Base-by-base conservation (phyloP, 805 yeast genomes). In the Candida berthetii region DNA sequence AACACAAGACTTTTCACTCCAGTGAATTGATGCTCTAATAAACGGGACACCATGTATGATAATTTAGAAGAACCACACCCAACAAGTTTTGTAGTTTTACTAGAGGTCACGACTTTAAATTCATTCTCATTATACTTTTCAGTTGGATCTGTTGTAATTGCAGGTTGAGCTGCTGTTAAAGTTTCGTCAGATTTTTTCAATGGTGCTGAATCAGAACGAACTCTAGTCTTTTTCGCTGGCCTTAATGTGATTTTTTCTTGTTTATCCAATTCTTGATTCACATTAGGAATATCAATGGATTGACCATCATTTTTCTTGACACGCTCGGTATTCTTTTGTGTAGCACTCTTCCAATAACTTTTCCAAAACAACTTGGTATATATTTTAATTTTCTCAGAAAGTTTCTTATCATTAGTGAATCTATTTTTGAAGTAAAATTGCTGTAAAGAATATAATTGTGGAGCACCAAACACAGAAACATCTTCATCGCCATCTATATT, bases 21-120 rank as follows among this genome's bases (percentile, higher is more conserved):
- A 8, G 54, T 41, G 9, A 48, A 43, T 45, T 76, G 77, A 50
- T 81, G 75, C 38, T 78, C 81, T 22, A 78, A 53, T 8, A 81
- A 49, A 44, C 76, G 64, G 14, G 81, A 64, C 0, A 76, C 68
- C 43, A 82, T 58, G 46, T 82, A 82, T 4, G 86, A 75, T 14
- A 82, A 57, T 49, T 83, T 83, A 0, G 80, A 62, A 0, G 88
- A 82, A 1, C 80, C 73, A 0, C 85, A 74, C 2, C 89, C 88
- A n/a, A 74, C 42, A 1, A 80, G 55, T 13, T 43, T 53, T 0
- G 81, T 68, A n/a, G 13, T 33, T 8, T 7, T 20, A 16, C 32
- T 34, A 1, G 42, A 29, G 6, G 6, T 5, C 5, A 15, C n/a
- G 7, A 29, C 11, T n/a, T 16, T 34, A 2, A 27, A 16, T 25